Percentiles rank a stretch among this genome's conserved stretches.
These are phyloP conservation scores for Sequoia sempervirens DNA, from an alignment of 75 land plant species.

Conservation along the genomic window DNA sequence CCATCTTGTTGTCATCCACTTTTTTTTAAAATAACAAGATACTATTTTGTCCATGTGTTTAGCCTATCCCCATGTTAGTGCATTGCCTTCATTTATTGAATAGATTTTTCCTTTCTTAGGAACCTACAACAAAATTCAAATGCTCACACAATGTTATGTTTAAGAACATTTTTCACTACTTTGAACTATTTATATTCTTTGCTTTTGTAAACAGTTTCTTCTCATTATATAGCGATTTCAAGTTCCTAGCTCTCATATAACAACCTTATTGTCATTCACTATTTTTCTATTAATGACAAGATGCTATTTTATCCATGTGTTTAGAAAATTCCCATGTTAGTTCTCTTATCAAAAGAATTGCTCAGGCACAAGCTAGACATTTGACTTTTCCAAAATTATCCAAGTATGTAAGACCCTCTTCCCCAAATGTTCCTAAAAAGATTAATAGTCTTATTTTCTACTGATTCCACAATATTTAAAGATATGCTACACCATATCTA, in stretches of 20 bases:
- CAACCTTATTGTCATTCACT: neutral
- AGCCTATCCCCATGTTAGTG: conserved; percentile 21
- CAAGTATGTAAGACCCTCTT: neutral
- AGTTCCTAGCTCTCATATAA: neutral
- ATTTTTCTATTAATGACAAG: no score
- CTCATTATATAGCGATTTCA: neutral
- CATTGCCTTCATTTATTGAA: conserved; percentile 99
- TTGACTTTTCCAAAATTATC: neutral
- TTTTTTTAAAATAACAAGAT: no score
- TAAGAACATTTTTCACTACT: neutral
- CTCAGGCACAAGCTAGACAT: neutral
- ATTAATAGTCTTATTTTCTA: neutral
- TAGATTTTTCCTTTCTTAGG: conserved; percentile 98
- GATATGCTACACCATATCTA: no score
- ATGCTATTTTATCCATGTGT: no score
- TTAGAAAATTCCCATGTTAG: no score
- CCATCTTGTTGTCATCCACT: no score
- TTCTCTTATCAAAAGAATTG: neutral
- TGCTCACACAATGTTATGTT: neutral
- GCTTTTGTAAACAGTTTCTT: neutral
- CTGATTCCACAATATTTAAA: neutral
- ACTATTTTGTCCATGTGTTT: no score
- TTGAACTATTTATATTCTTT: neutral
- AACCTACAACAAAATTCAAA: conserved; percentile 44
- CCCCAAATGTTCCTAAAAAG: neutral